A percentile compares a stretch with the other conserved stretches of the same genome.
Evolutionary conservation across 768 basidiomycete species (phyloP).

Genomic region (Boletus subparvulus): DNA sequence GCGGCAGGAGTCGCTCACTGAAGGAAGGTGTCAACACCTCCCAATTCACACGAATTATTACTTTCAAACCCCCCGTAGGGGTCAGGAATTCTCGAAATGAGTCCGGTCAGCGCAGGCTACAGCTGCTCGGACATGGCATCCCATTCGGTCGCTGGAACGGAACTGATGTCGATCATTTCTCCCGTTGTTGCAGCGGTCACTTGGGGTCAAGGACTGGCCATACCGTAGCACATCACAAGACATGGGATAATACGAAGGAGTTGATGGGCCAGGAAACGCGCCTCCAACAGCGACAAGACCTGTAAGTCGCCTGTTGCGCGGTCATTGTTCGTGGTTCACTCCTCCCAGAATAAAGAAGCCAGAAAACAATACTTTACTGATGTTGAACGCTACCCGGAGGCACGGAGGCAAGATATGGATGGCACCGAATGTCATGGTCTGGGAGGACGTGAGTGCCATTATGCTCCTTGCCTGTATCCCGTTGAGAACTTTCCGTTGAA

Average conservation of each 20-base stretch:
- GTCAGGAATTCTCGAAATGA: too few relatives aligned
- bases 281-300: constrained; percentile 66
- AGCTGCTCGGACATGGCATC: constrained; percentile 7
- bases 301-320: constrained; percentile 33
- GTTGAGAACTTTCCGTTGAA: constrained; percentile 48
- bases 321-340: background rate
- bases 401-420: constrained; percentile 96
- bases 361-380: constrained; percentile 89
- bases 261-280: constrained; percentile 69
- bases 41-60: too few relatives aligned
- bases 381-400: constrained; percentile 69
- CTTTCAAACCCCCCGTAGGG: too few relatives aligned
- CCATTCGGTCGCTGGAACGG: constrained; percentile 16
- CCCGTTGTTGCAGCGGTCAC: constrained; percentile 54
- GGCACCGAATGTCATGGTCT: constrained; percentile 84
- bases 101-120: too few relatives aligned
- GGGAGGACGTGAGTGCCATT: constrained; percentile 73
- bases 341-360: constrained; percentile 52
- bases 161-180: constrained; percentile 18
- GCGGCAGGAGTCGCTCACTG: too few relatives aligned
- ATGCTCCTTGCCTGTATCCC: background rate
- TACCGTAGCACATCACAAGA: constrained; percentile 54
- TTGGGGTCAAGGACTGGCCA: constrained; percentile 73
- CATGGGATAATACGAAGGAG: constrained; percentile 62
- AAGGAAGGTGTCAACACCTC: too few relatives aligned